phyloP scores from a whole-genome alignment of 768 basidiomycete species.

The Brasilioporus rufonigricans region DNA sequence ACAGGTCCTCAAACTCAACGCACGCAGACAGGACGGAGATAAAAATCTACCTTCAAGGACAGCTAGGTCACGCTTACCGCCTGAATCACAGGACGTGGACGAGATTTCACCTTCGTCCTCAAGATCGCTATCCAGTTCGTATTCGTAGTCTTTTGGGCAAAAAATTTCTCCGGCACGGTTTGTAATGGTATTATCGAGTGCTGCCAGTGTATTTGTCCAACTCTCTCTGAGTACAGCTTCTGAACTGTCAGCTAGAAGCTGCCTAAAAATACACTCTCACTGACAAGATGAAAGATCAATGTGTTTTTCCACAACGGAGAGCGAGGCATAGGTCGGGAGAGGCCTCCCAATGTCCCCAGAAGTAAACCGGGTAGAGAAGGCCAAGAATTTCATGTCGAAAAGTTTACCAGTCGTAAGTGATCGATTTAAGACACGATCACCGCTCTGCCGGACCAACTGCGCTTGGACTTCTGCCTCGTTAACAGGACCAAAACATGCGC shows the following conservation, averaged over 20 bases:
- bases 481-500: neutral
- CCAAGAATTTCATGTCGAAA: constrained; percentile 21
- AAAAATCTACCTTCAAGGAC: neutral
- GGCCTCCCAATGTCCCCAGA: neutral
- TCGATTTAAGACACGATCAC: constrained; percentile 5
- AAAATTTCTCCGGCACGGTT: constrained; percentile 1
- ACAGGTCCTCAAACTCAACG: neutral
- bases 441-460: constrained; percentile 3
- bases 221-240: constrained; percentile 8
- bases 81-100: too few species aligned
- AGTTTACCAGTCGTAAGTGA: constrained; percentile 19
- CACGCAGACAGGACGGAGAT: neutral
- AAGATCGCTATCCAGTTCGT: constrained; percentile 26
- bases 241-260: neutral
- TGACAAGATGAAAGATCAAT: constrained; percentile 8
- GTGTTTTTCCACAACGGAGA: constrained; percentile 12
- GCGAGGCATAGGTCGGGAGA: constrained; percentile 14
- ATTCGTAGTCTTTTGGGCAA: constrained; percentile 12
- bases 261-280: neutral
- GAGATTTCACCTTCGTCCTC: constrained; percentile 20
- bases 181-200: neutral
- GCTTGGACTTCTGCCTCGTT: neutral
- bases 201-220: constrained; percentile 9
- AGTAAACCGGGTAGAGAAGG: constrained; percentile 1
- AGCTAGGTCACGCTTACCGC: neutral